phyloP scores from a whole-genome alignment of 179 eudicot species.

The Beta corolliflora region DNA sequence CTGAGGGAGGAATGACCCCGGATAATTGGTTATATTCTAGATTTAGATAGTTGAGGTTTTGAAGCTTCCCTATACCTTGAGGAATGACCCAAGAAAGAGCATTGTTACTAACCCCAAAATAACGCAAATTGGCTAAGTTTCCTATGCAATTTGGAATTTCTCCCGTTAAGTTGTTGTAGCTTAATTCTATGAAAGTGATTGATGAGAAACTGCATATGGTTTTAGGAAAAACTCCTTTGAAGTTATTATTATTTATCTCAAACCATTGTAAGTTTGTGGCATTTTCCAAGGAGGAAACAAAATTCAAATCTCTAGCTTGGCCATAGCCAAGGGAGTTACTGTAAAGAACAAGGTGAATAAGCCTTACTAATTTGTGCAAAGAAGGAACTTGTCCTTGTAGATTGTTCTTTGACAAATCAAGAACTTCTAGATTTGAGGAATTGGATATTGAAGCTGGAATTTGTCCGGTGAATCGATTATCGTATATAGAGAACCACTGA shows the following conservation, averaged over 20 bases:
- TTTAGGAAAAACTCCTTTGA: slow-evolving; percentile 30
- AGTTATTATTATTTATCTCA: slow-evolving; percentile 10
- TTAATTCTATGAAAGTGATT: background rate
- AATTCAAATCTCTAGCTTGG: slow-evolving; percentile 24
- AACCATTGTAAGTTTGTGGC: slow-evolving; percentile 24
- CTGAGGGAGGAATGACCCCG: slow-evolving; percentile 29
- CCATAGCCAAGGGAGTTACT: slow-evolving; percentile 27
- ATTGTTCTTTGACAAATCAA: slow-evolving; percentile 19
- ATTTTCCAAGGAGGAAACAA: slow-evolving; percentile 34
- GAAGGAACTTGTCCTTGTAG: slow-evolving; percentile 35
- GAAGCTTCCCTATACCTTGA: slow-evolving; percentile 23
- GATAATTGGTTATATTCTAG: slow-evolving; percentile 23
- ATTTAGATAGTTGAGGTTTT: background rate
- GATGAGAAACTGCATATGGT: slow-evolving; percentile 33
- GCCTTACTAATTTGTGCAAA: slow-evolving; percentile 19
- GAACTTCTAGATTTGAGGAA: slow-evolving; percentile 21
- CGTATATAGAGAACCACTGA: background rate
- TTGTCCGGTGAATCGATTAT: slow-evolving; percentile 20
- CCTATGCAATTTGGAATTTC: slow-evolving; percentile 30
- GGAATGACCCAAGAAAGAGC: slow-evolving; percentile 29
- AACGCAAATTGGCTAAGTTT: slow-evolving; percentile 5
- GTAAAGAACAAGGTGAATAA: background rate
- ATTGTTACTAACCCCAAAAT: slow-evolving; percentile 18
- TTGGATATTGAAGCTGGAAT: slow-evolving; percentile 32
- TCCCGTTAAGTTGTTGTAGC: slow-evolving; percentile 28